These are phyloP conservation scores for Xylaria scruposa DNA, from an alignment of 495 filamentous ascomycete species.

Conservation along the genomic window DNA sequence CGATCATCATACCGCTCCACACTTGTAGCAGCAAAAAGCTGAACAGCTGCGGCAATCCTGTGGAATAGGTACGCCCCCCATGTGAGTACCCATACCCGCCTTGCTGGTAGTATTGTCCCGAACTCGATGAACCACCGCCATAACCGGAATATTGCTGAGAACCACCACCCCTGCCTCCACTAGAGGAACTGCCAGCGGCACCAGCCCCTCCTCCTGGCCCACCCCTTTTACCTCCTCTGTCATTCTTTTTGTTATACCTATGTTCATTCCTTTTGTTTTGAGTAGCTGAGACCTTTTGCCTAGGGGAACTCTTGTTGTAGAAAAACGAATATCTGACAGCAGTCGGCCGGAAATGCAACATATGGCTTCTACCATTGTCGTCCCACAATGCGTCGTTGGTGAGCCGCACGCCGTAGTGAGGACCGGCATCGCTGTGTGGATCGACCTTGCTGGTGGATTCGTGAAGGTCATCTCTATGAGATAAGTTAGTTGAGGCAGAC, in stretches of 20 bases:
- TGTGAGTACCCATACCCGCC: background rate
- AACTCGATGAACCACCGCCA: background rate
- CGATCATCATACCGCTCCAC: background rate
- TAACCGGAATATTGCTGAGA: background rate
- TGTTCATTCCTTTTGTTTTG: background rate
- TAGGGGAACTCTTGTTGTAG: background rate
- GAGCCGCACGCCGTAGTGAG: background rate
- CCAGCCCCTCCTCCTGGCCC: background rate
- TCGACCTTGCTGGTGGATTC: background rate
- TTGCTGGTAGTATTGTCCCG: background rate
- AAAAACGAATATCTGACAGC: background rate
- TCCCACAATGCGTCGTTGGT: background rate
- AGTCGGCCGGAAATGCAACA: background rate
- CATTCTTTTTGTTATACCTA: background rate
- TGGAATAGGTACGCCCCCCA: background rate
- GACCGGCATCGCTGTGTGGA: background rate
- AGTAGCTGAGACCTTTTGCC: no score
- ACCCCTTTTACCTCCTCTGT: background rate
- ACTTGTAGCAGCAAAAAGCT: background rate
- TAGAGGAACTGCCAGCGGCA: background rate
- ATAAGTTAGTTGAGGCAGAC: background rate
- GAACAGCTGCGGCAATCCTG: background rate
- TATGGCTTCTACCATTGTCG: background rate
- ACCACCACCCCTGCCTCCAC: background rate
- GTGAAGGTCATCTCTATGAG: background rate